Conservation (phyloP, 2,329 filamentous ascomycete species). For the Alternaria burnsii region DNA sequence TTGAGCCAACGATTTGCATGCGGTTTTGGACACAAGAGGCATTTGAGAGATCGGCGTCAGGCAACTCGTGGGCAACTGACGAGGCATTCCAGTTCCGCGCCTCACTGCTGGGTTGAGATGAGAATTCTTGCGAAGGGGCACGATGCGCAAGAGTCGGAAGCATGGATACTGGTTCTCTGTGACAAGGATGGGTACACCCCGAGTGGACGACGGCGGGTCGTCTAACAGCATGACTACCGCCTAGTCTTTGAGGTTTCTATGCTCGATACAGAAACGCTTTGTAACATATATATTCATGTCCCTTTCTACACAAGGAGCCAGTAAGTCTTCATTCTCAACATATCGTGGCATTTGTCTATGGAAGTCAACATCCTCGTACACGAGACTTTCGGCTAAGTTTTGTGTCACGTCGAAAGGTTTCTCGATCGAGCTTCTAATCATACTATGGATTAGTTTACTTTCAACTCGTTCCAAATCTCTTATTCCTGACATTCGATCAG, state of each 20-base stretch:
- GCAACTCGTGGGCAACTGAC: neutral
- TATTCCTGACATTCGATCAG: neutral
- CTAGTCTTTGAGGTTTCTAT: slow-evolving; percentile 15
- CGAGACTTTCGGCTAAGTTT: neutral
- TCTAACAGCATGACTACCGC: slow-evolving; percentile 31
- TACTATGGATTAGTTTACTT: neutral
- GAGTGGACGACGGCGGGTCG: slow-evolving; percentile 13
- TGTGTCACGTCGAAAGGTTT: neutral
- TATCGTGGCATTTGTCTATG: slow-evolving; percentile 5
- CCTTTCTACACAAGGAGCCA: slow-evolving; percentile 20
- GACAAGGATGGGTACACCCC: slow-evolving; percentile 27
- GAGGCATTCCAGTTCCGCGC: neutral
- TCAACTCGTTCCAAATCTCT: neutral
- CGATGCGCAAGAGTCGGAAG: slow-evolving; percentile 27
- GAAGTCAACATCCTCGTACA: neutral
- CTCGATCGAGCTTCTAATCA: neutral
- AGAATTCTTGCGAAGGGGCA: slow-evolving; percentile 15
- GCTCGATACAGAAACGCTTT: slow-evolving; percentile 30
- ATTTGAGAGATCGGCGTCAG: neutral
- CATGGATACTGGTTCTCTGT: slow-evolving; percentile 19
- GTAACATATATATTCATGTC: slow-evolving; percentile 26
- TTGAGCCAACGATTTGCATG: neutral
- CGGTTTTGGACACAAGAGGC: neutral
- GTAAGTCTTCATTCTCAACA: slow-evolving; percentile 16
- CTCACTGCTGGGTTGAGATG: slow-evolving; percentile 14